phyloP scores from a whole-genome alignment of 2,329 filamentous ascomycete species.

The Fusarium luffae region DNA sequence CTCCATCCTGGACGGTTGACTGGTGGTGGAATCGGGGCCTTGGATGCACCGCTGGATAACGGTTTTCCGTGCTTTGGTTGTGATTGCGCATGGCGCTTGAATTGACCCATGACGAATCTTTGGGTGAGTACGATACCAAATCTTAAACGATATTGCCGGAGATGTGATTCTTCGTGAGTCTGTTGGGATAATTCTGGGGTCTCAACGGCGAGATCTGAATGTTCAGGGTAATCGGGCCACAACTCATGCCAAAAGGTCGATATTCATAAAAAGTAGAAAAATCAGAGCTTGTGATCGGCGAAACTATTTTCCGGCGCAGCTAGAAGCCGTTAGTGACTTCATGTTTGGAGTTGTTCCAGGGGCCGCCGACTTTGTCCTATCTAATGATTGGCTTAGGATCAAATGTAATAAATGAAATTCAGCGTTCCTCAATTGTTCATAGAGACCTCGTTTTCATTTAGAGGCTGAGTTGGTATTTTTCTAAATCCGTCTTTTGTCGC shows the following conservation, averaged over 20 bases:
- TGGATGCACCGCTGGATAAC: conserved; percentile 4
- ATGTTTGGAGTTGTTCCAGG: too few relatives aligned
- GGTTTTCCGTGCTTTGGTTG: conserved; percentile 21
- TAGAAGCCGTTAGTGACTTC: neutral
- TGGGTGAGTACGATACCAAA: accelerated
- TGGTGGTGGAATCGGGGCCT: conserved; percentile 10
- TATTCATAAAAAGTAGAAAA: neutral
- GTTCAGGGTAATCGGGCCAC: neutral
- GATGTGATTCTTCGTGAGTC: neutral
- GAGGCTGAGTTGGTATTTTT: too few relatives aligned
- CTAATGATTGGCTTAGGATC: too few relatives aligned
- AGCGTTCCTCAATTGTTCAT: too few relatives aligned
- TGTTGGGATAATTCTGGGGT: too few relatives aligned
- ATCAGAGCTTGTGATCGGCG: neutral
- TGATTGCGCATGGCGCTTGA: conserved; percentile 14
- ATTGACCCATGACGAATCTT: neutral
- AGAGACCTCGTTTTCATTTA: too few relatives aligned
- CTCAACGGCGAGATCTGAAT: too few relatives aligned
- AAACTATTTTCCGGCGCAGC: conserved; percentile 3
- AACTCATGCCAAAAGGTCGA: neutral
- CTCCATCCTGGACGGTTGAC: conserved; percentile 14
- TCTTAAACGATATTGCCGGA: neutral
- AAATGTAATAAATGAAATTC: too few relatives aligned
- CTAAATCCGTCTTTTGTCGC: too few relatives aligned
- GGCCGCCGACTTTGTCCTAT: too few relatives aligned